Conservation (phyloP, 371 early-diverging fungal genomes). For the Thermomucor indicae-seudaticae region DNA sequence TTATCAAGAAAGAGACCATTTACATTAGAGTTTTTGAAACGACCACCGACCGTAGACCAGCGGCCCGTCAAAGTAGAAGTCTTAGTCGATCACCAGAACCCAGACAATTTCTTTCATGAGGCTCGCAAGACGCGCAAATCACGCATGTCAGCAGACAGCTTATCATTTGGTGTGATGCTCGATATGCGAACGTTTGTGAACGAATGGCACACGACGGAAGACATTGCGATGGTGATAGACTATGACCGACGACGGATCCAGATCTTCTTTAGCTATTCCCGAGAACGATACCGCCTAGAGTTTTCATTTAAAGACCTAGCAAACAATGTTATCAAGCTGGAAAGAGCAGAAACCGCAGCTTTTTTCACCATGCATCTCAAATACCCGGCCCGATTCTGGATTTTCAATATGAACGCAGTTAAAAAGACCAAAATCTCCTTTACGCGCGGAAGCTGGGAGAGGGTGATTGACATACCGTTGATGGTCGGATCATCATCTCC, state of each 20-base stretch:
- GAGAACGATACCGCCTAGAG: constrained; percentile 15
- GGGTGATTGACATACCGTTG: neutral
- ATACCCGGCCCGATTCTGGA: neutral
- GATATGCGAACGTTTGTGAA: constrained; percentile 11
- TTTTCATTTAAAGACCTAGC: constrained; percentile 7
- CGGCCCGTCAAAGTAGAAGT: no score
- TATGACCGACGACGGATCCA: constrained; percentile 12
- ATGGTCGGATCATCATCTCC: neutral
- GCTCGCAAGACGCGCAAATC: no score
- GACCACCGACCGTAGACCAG: no score
- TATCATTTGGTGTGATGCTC: constrained; percentile 20
- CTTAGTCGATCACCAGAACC: no score
- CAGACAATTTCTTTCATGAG: no score
- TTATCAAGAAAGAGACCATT: no score
- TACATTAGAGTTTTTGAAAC: no score
- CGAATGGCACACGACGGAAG: constrained; percentile 23
- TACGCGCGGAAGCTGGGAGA: no score
- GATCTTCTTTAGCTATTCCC: constrained; percentile 19
- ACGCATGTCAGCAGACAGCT: no score
- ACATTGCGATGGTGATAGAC: constrained; percentile 23
- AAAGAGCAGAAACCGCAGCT: neutral
- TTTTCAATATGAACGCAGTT: neutral
- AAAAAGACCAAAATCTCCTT: no score
- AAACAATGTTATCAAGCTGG: constrained; percentile 4
- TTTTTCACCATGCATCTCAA: neutral